Evolutionary conservation across 2,329 filamentous ascomycete species (phyloP), one percentile per base, ranked within the genome.

Genomic region (Colletotrichum euphorbiae): DNA sequence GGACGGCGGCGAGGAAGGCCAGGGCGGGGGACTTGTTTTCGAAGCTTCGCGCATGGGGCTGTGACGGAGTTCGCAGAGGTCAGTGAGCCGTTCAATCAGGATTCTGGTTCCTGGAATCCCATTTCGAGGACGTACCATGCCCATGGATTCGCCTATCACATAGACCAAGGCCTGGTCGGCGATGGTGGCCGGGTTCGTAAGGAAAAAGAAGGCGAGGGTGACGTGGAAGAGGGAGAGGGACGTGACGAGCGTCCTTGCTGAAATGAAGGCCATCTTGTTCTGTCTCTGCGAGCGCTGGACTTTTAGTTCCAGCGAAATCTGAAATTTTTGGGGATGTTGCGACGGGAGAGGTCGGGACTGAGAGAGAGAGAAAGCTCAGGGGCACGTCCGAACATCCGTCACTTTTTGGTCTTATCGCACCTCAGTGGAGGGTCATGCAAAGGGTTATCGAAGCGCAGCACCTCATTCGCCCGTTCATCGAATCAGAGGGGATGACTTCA

Each of bases 151-250:
- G 62, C 93, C 93, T 28, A 97, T 81, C 33, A 97, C 86, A 73
- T 89, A 93, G 54, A 97, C 92, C 21, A 97, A 79, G 59, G 91
- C 89, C 75, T 97, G 93, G 75, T 95, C 91, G 55, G 92, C 89
- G 74, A 98, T 85, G 48, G 87, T 84, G 69, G 82, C 81, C 6
- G 94, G 94, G 67, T 86, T 90, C 46, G 88, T 91, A 74, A 97
- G 85, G 81, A 98, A 91, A 82, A 96, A 93, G 80, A 91, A 94
- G 74, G 90, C 93, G 55, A 96, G 83, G 6, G 92, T 93, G 71
- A 97, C 80, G 81, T 97, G 93, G 82, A 96, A 93, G 77, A 97
- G 87, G 73, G 91, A 92, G 73, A 97, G 83, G 59, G 89, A 90
- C 73, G 92, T 91, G 74, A 98, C 91, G 78, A 97, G 90, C 8